Evolutionary conservation across 2,329 filamentous ascomycete species (phyloP).

Genomic region (Zymoseptoria passerinii): DNA sequence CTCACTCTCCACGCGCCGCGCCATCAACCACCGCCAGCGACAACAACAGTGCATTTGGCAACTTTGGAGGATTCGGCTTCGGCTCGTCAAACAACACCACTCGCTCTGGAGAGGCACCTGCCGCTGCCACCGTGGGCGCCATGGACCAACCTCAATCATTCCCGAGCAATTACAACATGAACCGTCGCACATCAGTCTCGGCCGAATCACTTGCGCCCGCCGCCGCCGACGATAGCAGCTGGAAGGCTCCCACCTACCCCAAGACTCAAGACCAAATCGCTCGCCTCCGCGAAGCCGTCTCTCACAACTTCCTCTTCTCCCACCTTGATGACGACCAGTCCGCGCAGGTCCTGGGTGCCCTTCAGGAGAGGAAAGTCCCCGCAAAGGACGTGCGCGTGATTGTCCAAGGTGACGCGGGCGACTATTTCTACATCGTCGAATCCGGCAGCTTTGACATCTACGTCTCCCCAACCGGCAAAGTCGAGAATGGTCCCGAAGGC

Average conservation of each 20-base stretch:
- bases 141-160: constrained; percentile 58
- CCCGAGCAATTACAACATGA: constrained; percentile 88
- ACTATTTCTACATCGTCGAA: constrained; percentile 97
- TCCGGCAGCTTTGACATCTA: constrained; percentile 84
- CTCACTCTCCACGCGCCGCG: constrained; percentile 38
- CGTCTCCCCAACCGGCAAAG: constrained; percentile 67
- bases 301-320: constrained; percentile 86
- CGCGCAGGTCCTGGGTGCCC: constrained; percentile 73
- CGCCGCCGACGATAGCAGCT: constrained; percentile 75
- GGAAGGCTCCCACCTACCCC: constrained; percentile 75
- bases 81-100: constrained; percentile 15
- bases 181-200: constrained; percentile 87
- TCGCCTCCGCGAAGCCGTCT: constrained; percentile 72
- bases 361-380: constrained; percentile 92
- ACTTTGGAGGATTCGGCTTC: constrained; percentile 40
- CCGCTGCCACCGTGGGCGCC: constrained; percentile 35
- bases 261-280: constrained; percentile 75
- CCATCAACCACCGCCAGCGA: constrained; percentile 26
- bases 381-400: constrained; percentile 89
- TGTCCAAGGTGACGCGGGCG: constrained; percentile 86
- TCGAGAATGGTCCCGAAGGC: constrained; percentile 73
- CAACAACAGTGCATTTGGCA: constrained; percentile 35
- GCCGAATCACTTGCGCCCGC: constrained; percentile 92
- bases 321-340: constrained; percentile 93
- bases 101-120: constrained; percentile 28